Evolutionary conservation across 1,139 yeast species (phyloP), one percentile per base, ranked within the genome.

Genomic region (Suhomyces anneliseae): DNA sequence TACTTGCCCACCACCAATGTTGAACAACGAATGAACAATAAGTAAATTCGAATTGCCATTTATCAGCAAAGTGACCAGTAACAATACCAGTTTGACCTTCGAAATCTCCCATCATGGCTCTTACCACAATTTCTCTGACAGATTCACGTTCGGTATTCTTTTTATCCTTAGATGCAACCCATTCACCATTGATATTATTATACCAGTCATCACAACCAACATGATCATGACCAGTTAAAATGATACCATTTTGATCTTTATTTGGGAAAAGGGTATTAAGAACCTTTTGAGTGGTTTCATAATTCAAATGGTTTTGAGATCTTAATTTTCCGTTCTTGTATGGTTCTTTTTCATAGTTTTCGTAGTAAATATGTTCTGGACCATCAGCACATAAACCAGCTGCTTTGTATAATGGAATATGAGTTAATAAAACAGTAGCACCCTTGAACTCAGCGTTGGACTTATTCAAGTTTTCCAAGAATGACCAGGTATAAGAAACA

Each of bases 41-140:
- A 6, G 76, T 66, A 66, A 82, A 90, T 32, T 76, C 69, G 69
- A 87, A 90, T n/a, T 75, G 75, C 93, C 95, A 87, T 12, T 58
- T 56, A 2, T 61, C 55, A 1, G 65, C 53, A 61, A 78, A 86
- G 46, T 72, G 79, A 2, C 96, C 97, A 0, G 90, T 83, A 53
- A 93, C 69, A 15, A 93, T 68, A 0, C 97, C 99, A 1, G 93
- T 81, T 59, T 87, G 89, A 2, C 99, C 99, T 46, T 85, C 87
- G 59, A 75, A 93, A 62, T 92, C 97, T 10, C 98, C 99, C 99
- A 93, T 93, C 85, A 92, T 87, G 34, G 97, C 82, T 48, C 90
- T 74, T 10, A 93, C 97, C 0, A 96, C 95, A 43, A 88, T 72
- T 65, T 93, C 99, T 45, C 85, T 74, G 10, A 92, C 70, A 26